These are phyloP conservation scores for Trichoderma asperelloides DNA, from an alignment of 495 filamentous ascomycete genomes.

Conservation along the genomic window DNA sequence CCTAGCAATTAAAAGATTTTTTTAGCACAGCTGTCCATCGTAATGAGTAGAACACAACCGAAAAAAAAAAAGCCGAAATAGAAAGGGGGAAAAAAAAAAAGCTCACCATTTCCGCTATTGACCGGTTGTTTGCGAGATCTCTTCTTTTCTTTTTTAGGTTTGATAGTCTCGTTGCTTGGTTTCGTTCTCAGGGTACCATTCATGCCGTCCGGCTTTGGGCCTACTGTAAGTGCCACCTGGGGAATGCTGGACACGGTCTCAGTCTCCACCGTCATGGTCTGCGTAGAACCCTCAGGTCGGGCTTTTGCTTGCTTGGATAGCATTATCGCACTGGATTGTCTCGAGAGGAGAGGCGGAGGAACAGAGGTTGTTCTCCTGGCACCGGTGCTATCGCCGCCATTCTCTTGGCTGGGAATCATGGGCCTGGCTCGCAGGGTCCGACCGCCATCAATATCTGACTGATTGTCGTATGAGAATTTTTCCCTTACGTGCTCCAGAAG, in stretches of 20 bases:
- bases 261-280: slow-evolving; percentile 96
- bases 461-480: slow-evolving; percentile 35
- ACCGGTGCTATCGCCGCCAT: slow-evolving; percentile 48
- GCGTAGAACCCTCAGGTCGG: slow-evolving; percentile 67
- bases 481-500: slow-evolving; percentile 38
- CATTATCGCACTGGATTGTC: slow-evolving; percentile 32
- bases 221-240: slow-evolving; percentile 71
- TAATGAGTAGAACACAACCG: slow-evolving; percentile 15
- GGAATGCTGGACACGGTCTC: slow-evolving; percentile 91
- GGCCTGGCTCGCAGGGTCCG: slow-evolving; percentile 23
- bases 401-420: slow-evolving; percentile 41
- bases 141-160: slow-evolving; percentile 89
- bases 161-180: slow-evolving; percentile 85
- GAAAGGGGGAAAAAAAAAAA: slow-evolving; percentile 18
- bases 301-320: slow-evolving; percentile 36
- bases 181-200: slow-evolving; percentile 75
- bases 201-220: slow-evolving; percentile 51
- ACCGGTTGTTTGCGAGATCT: slow-evolving; percentile 68
- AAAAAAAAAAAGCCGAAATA: too few relatives aligned
- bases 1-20: slow-evolving; percentile 37
- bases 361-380: slow-evolving; percentile 25
- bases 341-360: slow-evolving; percentile 30
- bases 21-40: slow-evolving; percentile 42
- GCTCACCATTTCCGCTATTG: slow-evolving; percentile 64
- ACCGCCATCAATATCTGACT: slow-evolving; percentile 26